These are phyloP conservation scores for Omphalotus guepiniiformis DNA, from an alignment of 768 basidiomycete genomes.

Conservation along the genomic window DNA sequence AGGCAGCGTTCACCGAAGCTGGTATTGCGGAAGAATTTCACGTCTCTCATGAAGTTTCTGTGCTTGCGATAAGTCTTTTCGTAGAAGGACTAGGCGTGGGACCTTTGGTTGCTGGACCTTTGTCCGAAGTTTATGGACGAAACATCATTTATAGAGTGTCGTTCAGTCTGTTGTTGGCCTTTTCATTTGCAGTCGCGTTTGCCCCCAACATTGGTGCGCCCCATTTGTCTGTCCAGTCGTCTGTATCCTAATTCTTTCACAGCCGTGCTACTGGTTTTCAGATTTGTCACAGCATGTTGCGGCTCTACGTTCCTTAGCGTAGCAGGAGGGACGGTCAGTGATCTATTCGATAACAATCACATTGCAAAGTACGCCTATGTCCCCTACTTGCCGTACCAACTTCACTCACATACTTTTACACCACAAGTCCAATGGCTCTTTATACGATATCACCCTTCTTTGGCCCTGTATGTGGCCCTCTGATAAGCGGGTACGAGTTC, in stretches of 20 bases:
- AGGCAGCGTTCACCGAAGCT: constrained; percentile 63
- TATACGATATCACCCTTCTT: constrained; percentile 54
- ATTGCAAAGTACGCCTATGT: constrained; percentile 53
- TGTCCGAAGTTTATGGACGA: constrained; percentile 59
- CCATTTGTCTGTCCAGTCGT: background rate
- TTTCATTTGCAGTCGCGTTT: constrained; percentile 73
- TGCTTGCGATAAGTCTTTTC: constrained; percentile 53
- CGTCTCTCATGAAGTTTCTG: constrained; percentile 42
- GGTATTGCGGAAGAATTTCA: constrained; percentile 49
- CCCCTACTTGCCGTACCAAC: background rate
- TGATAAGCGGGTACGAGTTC: constrained; percentile 46
- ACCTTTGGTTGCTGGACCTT: constrained; percentile 50
- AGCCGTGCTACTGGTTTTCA: constrained; percentile 59
- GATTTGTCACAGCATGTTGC: constrained; percentile 50
- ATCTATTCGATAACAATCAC: constrained; percentile 50
- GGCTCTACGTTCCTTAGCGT: constrained; percentile 57
- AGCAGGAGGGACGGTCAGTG: constrained; percentile 51
- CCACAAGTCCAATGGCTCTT: constrained; percentile 24
- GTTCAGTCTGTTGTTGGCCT: constrained; percentile 55
- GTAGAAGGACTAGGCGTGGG: constrained; percentile 57
- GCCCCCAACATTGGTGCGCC: constrained; percentile 57
- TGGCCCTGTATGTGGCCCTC: constrained; percentile 49
- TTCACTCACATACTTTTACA: background rate
- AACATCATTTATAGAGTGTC: constrained; percentile 60
- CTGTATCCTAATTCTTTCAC: background rate